These are phyloP conservation scores for Plantago ovata DNA, from an alignment of 257 asterid genomes.

Conservation along the genomic window DNA sequence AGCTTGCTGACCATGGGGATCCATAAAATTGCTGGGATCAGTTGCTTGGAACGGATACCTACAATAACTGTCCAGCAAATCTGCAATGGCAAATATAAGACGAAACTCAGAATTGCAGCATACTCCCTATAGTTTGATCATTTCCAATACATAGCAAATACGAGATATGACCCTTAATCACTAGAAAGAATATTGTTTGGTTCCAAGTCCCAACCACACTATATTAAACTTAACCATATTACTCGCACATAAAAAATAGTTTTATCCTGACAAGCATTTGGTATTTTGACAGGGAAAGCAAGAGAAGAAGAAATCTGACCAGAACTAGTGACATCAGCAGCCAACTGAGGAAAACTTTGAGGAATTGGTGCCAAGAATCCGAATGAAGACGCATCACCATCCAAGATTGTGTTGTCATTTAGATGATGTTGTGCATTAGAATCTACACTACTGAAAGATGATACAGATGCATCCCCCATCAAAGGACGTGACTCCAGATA, in stretches of 20 bases:
- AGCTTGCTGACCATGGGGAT: constrained; percentile 40
- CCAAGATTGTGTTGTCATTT: constrained; percentile 32
- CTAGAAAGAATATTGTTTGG: not conserved
- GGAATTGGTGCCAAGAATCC: constrained; percentile 34
- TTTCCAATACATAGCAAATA: not conserved
- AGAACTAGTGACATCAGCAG: constrained; percentile 34
- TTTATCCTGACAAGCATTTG: too few species aligned
- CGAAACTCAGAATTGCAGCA: constrained; percentile 3
- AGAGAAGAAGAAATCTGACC: constrained; percentile 26
- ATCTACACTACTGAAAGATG: constrained; percentile 37
- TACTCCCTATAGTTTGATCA: not conserved
- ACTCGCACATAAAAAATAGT: too few species aligned
- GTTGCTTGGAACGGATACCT: constrained; percentile 33
- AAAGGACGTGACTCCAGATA: constrained; percentile 38
- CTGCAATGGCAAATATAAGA: constrained; percentile 26
- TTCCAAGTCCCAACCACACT: too few species aligned
- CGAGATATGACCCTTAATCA: not conserved
- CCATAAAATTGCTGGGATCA: constrained; percentile 35
- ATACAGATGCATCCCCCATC: constrained; percentile 41
- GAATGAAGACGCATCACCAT: constrained; percentile 36
- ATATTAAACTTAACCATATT: too few species aligned
- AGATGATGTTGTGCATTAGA: constrained; percentile 36
- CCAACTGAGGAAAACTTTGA: constrained; percentile 34
- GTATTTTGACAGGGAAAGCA: constrained; percentile 5
- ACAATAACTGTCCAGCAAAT: constrained; percentile 36